A percentile compares a stretch with the other conserved stretches of the same genome.
phyloP scores from a whole-genome alignment of 805 yeast species.

The Candida ipomoeae region DNA sequence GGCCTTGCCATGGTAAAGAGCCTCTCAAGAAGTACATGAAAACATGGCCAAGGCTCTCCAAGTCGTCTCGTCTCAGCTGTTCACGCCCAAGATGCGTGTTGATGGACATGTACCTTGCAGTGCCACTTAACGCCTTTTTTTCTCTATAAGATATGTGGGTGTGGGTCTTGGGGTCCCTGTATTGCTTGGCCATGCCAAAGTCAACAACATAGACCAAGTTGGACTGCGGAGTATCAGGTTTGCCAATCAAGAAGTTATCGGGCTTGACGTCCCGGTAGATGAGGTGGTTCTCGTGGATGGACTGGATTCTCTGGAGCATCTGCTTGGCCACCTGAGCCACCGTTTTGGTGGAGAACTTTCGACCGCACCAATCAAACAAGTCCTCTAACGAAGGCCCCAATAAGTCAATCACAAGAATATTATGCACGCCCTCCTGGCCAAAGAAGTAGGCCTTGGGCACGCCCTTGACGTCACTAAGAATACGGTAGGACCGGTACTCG shows the following conservation, averaged over 20 bases:
- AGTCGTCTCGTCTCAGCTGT: conserved; percentile 93
- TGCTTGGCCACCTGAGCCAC: conserved; percentile 92
- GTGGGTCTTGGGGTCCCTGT: conserved; percentile 93
- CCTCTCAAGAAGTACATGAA: conserved; percentile 93
- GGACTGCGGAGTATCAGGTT: conserved; percentile 79
- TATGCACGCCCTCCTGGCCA: conserved; percentile 97
- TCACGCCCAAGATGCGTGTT: conserved; percentile 97
- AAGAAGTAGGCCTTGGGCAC: conserved; percentile 96
- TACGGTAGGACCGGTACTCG: conserved; percentile 93
- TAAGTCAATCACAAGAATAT: conserved; percentile 88
- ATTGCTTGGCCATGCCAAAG: conserved; percentile 98
- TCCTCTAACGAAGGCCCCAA: conserved; percentile 96
- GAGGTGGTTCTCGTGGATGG: conserved; percentile 83
- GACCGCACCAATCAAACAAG: conserved; percentile 96
- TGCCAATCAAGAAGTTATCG: conserved; percentile 91
- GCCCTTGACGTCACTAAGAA: conserved; percentile 75
- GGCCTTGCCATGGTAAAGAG: conserved; percentile 97
- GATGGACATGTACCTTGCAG: conserved; percentile 98
- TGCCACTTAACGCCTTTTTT: conserved; percentile 91
- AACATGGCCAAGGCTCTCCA: conserved; percentile 95
- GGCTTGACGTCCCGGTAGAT: conserved; percentile 97
- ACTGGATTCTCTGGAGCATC: conserved; percentile 84
- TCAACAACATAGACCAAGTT: conserved; percentile 87
- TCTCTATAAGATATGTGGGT: conserved; percentile 96
- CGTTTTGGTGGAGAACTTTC: conserved; percentile 81